Evolutionary conservation across 2,329 filamentous ascomycete genomes (phyloP), one percentile per base, ranked within the genome.

Genomic region (Xylaria sp.): DNA sequence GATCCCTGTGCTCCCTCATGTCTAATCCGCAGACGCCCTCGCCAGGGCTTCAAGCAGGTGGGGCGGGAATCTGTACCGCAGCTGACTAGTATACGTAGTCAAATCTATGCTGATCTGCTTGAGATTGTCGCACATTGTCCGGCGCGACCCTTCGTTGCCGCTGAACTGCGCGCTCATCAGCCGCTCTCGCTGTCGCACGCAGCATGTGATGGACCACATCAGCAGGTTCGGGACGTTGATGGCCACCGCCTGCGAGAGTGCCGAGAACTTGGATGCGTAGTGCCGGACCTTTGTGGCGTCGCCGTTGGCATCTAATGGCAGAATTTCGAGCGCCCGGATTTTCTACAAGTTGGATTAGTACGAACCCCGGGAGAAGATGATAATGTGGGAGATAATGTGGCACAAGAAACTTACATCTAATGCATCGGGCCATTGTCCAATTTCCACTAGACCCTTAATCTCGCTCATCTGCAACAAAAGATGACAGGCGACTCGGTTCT

Each of bases 161-260:
- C 90, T 92, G 76, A 90, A 97, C 70, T 89, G 86, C 28, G 89
- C 88, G 61, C 83, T 84, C 59, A 85, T 84, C 49, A 96, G 83
- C 64, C 88, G 82, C 70, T 91, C 89, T 65, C 92, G 87, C 77
- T 97, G 90, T 60, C 88, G 86, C 52, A 90, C 89, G 77, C 94
- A 96, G 79, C 91, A 93, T 43, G 90, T 85, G 69, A 99, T 92
- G 52, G 92, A 92, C 95, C 95, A 98, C 80, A 97, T 90, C 66
- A 99, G 85, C 65, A 98, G 83, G 76, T 94, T 92, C 17, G 94
- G 94, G 70, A 97, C 89, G 72, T 95, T 96, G 74, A 92, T 89
- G 2, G 94, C 90, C 42, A 99, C 91, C 7, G 93, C 87, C 69
- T 92, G 87, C 3, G 92, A 87, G 42, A 96, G 84, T 1, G 85